Conservation (phyloP, 2,329 filamentous ascomycete species). For the Neofusicoccum sp. region DNA sequence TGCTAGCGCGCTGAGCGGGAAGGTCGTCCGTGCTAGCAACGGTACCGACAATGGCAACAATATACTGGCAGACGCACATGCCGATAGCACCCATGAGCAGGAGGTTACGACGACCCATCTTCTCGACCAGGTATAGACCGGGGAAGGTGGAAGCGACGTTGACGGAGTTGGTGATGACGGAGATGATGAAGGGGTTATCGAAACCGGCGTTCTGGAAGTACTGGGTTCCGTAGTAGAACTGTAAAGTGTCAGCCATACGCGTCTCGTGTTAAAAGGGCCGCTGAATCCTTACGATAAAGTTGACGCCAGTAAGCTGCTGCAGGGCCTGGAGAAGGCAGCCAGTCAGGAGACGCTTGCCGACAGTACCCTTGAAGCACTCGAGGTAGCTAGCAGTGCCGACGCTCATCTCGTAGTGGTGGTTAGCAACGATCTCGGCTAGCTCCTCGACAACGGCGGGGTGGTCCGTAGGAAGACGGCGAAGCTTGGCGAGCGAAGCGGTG, state of each 20-base stretch:
- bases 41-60: slow-evolving; percentile 46
- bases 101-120: slow-evolving; percentile 73
- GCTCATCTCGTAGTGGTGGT: slow-evolving; percentile 74
- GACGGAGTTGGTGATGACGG: slow-evolving; percentile 74
- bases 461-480: slow-evolving; percentile 63
- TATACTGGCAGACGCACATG: slow-evolving; percentile 59
- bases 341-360: slow-evolving; percentile 67
- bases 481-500: slow-evolving; percentile 61
- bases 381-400: slow-evolving; percentile 51
- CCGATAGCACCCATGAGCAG: slow-evolving; percentile 74
- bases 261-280: background rate
- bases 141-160: slow-evolving; percentile 77
- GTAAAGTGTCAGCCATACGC: background rate
- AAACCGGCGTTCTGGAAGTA: slow-evolving; percentile 46
- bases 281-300: slow-evolving; percentile 40
- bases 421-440: slow-evolving; percentile 64
- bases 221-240: slow-evolving; percentile 30
- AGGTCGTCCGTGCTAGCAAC: slow-evolving; percentile 38
- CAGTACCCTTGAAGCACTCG: slow-evolving; percentile 50
- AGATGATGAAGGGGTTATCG: slow-evolving; percentile 64
- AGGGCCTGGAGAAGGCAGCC: slow-evolving; percentile 76
- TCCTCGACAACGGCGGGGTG: slow-evolving; percentile 64
- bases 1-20: slow-evolving; percentile 42
- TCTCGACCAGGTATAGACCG: slow-evolving; percentile 73
- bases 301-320: slow-evolving; percentile 69